Evolutionary conservation across 495 filamentous ascomycete species (phyloP).

Genomic region (Neurospora sp.): DNA sequence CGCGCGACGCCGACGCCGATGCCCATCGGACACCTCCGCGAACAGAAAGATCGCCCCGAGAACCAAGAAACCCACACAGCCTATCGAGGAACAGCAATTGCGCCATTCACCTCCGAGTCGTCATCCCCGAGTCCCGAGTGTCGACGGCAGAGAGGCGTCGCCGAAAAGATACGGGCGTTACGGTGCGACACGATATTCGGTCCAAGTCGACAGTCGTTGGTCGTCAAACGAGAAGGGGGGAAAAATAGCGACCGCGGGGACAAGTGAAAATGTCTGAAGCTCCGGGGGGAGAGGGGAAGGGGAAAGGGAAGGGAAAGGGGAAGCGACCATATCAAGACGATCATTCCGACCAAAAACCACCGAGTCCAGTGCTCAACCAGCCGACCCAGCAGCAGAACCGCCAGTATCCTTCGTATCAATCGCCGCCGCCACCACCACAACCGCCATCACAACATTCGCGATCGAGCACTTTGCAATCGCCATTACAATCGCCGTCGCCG

Average conservation of each 20-base stretch:
- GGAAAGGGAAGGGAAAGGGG: background rate
- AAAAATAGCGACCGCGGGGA: background rate
- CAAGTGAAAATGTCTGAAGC: background rate
- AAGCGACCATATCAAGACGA: background rate
- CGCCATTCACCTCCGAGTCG: background rate
- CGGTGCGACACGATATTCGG: background rate
- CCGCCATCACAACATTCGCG: background rate
- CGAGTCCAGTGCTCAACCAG: background rate
- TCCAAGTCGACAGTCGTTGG: background rate
- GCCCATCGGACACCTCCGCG: background rate
- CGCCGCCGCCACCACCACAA: background rate
- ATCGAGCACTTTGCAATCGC: background rate
- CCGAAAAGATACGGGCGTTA: background rate
- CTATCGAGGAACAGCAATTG: background rate
- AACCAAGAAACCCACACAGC: background rate
- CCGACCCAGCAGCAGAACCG: background rate
- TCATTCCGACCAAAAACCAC: background rate
- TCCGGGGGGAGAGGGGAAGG: background rate
- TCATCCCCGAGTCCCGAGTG: background rate
- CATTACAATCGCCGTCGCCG: background rate
- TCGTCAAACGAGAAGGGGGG: background rate
- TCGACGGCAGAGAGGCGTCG: background rate
- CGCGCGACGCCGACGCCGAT: background rate
- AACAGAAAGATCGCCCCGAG: background rate
- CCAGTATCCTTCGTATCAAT: background rate